Evolutionary conservation across 2,329 filamentous ascomycete species (phyloP).

Genomic region (Cryphonectria naterciae): DNA sequence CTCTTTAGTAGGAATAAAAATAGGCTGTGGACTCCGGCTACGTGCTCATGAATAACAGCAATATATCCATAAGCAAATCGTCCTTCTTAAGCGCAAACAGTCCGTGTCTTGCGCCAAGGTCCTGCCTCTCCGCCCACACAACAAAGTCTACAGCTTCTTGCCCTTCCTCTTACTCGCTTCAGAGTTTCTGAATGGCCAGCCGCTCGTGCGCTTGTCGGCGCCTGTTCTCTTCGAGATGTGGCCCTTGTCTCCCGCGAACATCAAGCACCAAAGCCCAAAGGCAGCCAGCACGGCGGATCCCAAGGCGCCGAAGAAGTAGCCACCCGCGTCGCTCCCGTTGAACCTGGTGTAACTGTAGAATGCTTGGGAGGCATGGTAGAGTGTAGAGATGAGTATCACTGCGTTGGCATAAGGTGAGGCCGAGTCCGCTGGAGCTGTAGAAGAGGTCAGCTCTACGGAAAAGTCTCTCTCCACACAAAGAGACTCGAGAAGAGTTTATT

Average conservation of each 20-base stretch:
- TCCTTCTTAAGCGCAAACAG: neutral
- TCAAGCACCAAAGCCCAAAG: conserved; percentile 65
- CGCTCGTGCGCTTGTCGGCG: conserved; percentile 46
- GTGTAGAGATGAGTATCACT: conserved; percentile 65
- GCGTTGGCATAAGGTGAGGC: conserved; percentile 68
- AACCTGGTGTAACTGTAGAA: conserved; percentile 73
- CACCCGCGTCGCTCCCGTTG: conserved; percentile 57
- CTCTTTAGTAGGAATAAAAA: neutral
- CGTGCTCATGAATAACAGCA: neutral
- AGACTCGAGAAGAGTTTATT: no score
- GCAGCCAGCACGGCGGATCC: conserved; percentile 61
- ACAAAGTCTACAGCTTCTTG: conserved; percentile 26
- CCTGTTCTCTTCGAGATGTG: conserved; percentile 45
- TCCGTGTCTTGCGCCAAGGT: no score
- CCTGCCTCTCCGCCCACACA: no score
- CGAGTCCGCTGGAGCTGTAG: conserved; percentile 41
- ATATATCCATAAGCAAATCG: neutral
- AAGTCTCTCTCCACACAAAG: no score
- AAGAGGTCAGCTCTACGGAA: neutral
- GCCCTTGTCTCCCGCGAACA: conserved; percentile 45
- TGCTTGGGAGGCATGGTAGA: conserved; percentile 66
- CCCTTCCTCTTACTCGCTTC: conserved; percentile 40
- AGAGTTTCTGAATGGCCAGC: conserved; percentile 44
- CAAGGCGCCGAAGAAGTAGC: conserved; percentile 63
- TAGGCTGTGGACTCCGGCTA: neutral